Conservation (phyloP, 2,329 filamentous ascomycete genomes). For the Neopestalotiopsis sp. region DNA sequence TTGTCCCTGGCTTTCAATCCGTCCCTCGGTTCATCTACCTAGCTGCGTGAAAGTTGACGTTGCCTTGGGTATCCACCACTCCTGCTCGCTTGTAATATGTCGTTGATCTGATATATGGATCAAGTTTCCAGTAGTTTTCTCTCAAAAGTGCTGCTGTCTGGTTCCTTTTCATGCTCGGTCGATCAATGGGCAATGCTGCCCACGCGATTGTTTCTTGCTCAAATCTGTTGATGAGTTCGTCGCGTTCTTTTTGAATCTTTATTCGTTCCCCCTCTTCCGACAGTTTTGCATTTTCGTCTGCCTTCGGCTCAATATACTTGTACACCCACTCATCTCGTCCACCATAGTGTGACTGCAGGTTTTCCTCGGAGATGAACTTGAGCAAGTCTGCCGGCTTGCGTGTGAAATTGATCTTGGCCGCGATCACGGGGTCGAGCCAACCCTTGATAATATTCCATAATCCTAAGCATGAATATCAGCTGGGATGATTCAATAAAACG, state of each 20-base stretch:
- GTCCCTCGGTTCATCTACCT: not conserved
- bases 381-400: slow-evolving; percentile 66
- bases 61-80: slow-evolving; percentile 43
- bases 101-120: slow-evolving; percentile 69
- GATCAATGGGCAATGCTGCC: slow-evolving; percentile 46
- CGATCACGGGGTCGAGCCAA: slow-evolving; percentile 79
- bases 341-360: slow-evolving; percentile 69
- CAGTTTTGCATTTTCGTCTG: slow-evolving; percentile 65
- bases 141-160: not conserved
- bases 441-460: slow-evolving; percentile 70
- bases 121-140: slow-evolving; percentile 72
- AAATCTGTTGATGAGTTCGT: slow-evolving; percentile 59
- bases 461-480: slow-evolving; percentile 27
- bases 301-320: slow-evolving; percentile 64
- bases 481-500: not conserved
- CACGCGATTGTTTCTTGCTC: slow-evolving; percentile 65
- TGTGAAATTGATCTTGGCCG: slow-evolving; percentile 74
- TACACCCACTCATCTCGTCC: slow-evolving; percentile 72
- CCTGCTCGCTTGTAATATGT: slow-evolving; percentile 68
- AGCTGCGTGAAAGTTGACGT: slow-evolving; percentile 17
- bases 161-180: not conserved
- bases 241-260: slow-evolving; percentile 56
- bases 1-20: not conserved
- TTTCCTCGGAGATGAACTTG: slow-evolving; percentile 62
- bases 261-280: slow-evolving; percentile 48